phyloP scores from a whole-genome alignment of 345 rosid species.

The Carallia brachiata region DNA sequence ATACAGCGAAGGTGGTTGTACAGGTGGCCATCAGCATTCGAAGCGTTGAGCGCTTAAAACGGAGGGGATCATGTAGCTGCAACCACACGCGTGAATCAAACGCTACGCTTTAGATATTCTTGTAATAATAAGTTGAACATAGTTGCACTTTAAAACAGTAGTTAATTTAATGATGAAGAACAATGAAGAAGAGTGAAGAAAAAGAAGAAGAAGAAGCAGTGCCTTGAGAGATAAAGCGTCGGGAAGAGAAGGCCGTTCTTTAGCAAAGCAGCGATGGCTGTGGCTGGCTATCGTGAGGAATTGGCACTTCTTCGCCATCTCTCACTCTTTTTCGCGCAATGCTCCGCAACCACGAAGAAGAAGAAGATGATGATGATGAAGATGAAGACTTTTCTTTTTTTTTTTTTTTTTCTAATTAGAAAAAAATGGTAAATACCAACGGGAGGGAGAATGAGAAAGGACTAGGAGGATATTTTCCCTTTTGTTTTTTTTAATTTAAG shows the following conservation, averaged over 20 bases:
- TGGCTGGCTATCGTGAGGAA: background rate
- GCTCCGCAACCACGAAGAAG: no score
- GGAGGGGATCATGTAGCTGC: conserved; percentile 12
- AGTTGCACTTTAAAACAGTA: background rate
- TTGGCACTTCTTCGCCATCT: background rate
- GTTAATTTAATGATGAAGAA: background rate
- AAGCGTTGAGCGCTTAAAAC: conserved; percentile 3
- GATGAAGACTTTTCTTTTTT: no score
- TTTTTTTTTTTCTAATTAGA: no score
- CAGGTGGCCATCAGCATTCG: background rate
- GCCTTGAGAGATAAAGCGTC: conserved; percentile 13
- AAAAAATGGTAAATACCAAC: no score
- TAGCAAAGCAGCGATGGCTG: conserved; percentile 1
- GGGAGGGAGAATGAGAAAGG: no score
- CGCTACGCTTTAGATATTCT: background rate
- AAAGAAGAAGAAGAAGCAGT: conserved; percentile 2
- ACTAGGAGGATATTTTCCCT: no score
- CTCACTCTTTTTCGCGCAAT: background rate
- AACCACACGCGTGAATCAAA: background rate
- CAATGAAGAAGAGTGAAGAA: background rate
- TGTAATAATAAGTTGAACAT: background rate
- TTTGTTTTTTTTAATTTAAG: no score
- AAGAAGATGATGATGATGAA: no score
- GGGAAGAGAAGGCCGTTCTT: background rate
- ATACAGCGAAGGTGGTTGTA: background rate